A percentile compares a stretch with the other conserved stretches of the same genome.
Evolutionary conservation across 805 yeast genomes (phyloP).

Genomic region (Ogataea nakhonphanomensis): DNA sequence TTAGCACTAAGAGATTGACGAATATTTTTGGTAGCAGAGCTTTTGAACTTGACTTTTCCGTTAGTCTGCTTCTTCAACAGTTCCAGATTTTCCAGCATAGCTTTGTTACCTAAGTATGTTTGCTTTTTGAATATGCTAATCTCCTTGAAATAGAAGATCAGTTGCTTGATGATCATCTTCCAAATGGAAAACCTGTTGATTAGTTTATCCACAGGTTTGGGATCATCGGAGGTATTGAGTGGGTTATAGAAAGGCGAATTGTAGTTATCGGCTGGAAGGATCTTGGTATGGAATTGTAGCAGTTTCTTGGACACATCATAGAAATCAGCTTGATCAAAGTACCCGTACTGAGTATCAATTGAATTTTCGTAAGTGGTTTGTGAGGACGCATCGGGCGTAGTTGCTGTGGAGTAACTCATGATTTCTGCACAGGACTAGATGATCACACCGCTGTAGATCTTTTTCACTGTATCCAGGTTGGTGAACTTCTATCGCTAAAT

Average conservation of each 20-base stretch:
- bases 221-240: slow-evolving; percentile 28
- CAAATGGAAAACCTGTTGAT: slow-evolving; percentile 56
- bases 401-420: slow-evolving; percentile 6
- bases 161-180: slow-evolving; percentile 52
- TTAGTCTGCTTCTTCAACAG: slow-evolving; percentile 29
- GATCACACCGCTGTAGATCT: neutral
- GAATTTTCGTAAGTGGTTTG: slow-evolving; percentile 8
- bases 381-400: slow-evolving; percentile 5
- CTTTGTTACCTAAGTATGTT: slow-evolving; percentile 42
- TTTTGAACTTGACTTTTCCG: slow-evolving; percentile 28
- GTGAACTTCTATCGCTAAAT: too few relatives aligned
- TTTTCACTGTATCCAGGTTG: neutral
- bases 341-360: slow-evolving; percentile 5
- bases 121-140: slow-evolving; percentile 50
- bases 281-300: slow-evolving; percentile 20
- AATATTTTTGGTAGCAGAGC: slow-evolving; percentile 20
- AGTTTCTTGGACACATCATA: slow-evolving; percentile 14
- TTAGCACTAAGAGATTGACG: slow-evolving; percentile 22
- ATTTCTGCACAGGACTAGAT: neutral
- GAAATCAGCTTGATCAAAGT: slow-evolving; percentile 8
- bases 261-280: slow-evolving; percentile 32
- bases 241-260: slow-evolving; percentile 36
- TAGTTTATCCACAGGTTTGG: slow-evolving; percentile 45
- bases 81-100: slow-evolving; percentile 44
- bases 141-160: slow-evolving; percentile 50